These are phyloP conservation scores for Albizia julibrissin DNA, from an alignment of 306 rosid species.

Conservation along the genomic window DNA sequence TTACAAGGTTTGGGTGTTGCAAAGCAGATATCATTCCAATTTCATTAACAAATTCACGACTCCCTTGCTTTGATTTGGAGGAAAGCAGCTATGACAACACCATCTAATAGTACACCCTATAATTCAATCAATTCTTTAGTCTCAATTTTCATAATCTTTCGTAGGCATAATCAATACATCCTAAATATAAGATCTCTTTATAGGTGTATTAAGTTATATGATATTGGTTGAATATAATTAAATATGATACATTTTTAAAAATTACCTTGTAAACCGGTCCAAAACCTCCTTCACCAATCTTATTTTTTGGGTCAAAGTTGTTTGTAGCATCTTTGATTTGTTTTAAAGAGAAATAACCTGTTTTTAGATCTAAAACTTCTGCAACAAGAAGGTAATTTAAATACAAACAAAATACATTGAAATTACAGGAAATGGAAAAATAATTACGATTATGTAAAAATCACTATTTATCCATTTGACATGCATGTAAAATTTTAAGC, in stretches of 20 bases:
- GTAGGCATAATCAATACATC: too few relatives aligned
- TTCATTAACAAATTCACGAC: neutral
- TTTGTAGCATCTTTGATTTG: slow-evolving; percentile 69
- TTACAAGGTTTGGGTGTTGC: neutral
- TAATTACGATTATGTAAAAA: too few relatives aligned
- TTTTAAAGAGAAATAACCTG: slow-evolving; percentile 59
- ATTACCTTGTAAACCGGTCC: slow-evolving; percentile 58
- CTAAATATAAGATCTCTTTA: too few relatives aligned
- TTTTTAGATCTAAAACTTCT: slow-evolving; percentile 55
- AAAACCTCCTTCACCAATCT: slow-evolving; percentile 86
- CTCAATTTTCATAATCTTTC: neutral
- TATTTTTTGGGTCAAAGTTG: slow-evolving; percentile 55
- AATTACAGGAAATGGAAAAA: too few relatives aligned
- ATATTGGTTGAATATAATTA: too few relatives aligned
- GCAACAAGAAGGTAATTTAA: neutral
- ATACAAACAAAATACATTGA: too few relatives aligned
- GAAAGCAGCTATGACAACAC: neutral
- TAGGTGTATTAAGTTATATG: too few relatives aligned
- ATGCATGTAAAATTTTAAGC: neutral
- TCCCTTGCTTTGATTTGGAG: neutral
- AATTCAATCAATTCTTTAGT: neutral
- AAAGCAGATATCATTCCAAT: neutral
- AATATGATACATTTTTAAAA: too few relatives aligned
- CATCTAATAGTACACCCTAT: neutral
- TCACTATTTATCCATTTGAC: neutral